Conservation (phyloP, 2,329 filamentous ascomycete species). For the Trichophyton simii region DNA sequence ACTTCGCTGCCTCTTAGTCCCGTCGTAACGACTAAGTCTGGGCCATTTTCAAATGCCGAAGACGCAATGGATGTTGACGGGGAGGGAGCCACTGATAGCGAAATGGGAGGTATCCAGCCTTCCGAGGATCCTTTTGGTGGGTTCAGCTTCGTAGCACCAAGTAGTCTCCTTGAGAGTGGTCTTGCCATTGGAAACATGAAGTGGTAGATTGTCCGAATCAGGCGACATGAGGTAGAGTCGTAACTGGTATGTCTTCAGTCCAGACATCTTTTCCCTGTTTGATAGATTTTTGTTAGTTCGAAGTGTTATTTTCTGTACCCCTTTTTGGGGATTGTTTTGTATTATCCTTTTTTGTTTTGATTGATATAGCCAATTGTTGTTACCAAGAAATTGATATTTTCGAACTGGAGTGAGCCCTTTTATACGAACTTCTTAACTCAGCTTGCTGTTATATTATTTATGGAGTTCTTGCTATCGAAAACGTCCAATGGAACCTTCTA, state of each 20-base stretch:
- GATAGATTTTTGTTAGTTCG: neutral
- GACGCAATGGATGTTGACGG: slow-evolving; percentile 8
- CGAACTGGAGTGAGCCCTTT: neutral
- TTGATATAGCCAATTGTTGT: no score
- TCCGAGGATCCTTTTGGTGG: slow-evolving; percentile 34
- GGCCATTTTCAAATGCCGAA: slow-evolving; percentile 19
- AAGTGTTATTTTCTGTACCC: neutral
- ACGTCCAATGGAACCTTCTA: neutral
- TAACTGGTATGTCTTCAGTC: no score
- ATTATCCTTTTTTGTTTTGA: neutral
- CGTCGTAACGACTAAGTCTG: slow-evolving; percentile 35
- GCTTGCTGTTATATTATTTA: neutral
- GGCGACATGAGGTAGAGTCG: neutral
- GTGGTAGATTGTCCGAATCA: neutral
- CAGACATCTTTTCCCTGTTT: neutral
- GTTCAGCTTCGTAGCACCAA: slow-evolving; percentile 38
- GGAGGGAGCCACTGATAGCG: neutral
- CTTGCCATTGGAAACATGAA: neutral
- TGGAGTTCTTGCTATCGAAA: neutral
- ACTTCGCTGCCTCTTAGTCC: slow-evolving; percentile 75
- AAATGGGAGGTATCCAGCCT: slow-evolving; percentile 11
- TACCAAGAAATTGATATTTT: no score
- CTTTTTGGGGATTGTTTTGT: neutral
- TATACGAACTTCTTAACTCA: neutral
- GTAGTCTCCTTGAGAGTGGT: slow-evolving; percentile 32